Evolutionary conservation across 2,329 filamentous ascomycete genomes (phyloP).

Genomic region (Neonectria ditissima): DNA sequence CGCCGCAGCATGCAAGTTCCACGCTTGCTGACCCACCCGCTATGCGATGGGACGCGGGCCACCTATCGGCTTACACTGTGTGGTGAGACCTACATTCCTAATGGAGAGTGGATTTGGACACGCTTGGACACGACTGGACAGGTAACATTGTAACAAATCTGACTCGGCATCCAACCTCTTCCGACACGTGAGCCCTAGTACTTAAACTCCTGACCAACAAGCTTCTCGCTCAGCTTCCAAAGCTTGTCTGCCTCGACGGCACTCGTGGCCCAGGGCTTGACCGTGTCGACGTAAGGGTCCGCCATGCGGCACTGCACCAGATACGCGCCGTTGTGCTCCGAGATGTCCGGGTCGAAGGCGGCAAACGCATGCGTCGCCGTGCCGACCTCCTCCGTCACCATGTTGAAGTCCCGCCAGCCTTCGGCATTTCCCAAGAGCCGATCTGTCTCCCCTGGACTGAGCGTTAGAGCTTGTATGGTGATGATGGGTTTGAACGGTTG

Average conservation of each 20-base stretch:
- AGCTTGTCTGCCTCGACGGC: constrained; percentile 54
- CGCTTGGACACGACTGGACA: too few species aligned
- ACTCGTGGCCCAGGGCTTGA: constrained; percentile 49
- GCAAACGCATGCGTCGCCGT: constrained; percentile 51
- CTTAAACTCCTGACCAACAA: constrained; percentile 57
- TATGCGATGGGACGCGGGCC: not conserved
- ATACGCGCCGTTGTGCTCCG: constrained; percentile 48
- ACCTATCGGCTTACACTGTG: constrained; percentile 20
- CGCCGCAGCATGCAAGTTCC: not conserved
- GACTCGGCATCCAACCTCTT: too few species aligned
- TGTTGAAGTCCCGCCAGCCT: constrained; percentile 35
- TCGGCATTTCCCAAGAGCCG: constrained; percentile 38
- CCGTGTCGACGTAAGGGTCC: constrained; percentile 45
- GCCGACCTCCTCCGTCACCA: constrained; percentile 45
- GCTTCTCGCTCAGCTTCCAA: constrained; percentile 59
- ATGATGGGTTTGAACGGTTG: accelerated
- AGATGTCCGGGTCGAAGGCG: constrained; percentile 52
- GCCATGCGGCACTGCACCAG: constrained; percentile 49
- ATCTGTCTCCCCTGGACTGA: constrained; percentile 29
- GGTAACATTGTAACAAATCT: not conserved
- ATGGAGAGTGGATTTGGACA: not conserved
- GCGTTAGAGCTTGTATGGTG: not conserved
- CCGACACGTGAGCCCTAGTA: constrained; percentile 29
- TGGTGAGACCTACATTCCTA: not conserved
- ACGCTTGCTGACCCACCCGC: not conserved